phyloP scores from a whole-genome alignment of 2,329 filamentous ascomycete genomes.

The Mariannaea sp. region DNA sequence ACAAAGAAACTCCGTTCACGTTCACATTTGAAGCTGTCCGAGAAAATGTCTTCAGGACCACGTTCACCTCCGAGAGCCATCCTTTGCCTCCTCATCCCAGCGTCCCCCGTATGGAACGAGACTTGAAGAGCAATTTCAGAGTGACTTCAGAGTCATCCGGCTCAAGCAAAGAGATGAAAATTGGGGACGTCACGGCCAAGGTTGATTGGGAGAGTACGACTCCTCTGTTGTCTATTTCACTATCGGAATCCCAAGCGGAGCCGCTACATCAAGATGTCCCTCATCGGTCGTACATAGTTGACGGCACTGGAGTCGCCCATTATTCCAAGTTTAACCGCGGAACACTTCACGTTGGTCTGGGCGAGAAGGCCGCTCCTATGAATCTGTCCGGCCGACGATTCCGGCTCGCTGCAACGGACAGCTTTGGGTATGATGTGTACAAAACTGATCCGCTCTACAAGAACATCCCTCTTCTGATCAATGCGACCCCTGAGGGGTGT shows the following conservation, averaged over 20 bases:
- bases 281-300: conserved; percentile 67
- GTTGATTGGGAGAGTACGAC: conserved; percentile 61
- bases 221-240: conserved; percentile 61
- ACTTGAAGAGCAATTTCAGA: conserved; percentile 41
- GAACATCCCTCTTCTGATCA: conserved; percentile 74
- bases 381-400: conserved; percentile 70
- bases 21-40: conserved; percentile 68
- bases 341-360: conserved; percentile 71
- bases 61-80: conserved; percentile 65
- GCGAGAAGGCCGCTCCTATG: conserved; percentile 76
- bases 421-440: conserved; percentile 74
- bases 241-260: conserved; percentile 50
- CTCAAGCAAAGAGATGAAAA: conserved; percentile 49
- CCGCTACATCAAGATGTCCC: conserved; percentile 67
- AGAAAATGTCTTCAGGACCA: conserved; percentile 69
- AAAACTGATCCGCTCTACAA: conserved; percentile 76
- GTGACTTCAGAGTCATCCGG: conserved; percentile 39
- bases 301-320: conserved; percentile 65
- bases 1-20: conserved; percentile 47
- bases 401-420: conserved; percentile 70
- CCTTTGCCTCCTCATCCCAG: conserved; percentile 69
- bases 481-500: conserved; percentile 66
- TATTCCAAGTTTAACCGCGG: conserved; percentile 66
- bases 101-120: conserved; percentile 48
- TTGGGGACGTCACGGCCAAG: conserved; percentile 56